Conservation (phyloP, 768 basidiomycete genomes). For the Nevesoporus exiguus region DNA sequence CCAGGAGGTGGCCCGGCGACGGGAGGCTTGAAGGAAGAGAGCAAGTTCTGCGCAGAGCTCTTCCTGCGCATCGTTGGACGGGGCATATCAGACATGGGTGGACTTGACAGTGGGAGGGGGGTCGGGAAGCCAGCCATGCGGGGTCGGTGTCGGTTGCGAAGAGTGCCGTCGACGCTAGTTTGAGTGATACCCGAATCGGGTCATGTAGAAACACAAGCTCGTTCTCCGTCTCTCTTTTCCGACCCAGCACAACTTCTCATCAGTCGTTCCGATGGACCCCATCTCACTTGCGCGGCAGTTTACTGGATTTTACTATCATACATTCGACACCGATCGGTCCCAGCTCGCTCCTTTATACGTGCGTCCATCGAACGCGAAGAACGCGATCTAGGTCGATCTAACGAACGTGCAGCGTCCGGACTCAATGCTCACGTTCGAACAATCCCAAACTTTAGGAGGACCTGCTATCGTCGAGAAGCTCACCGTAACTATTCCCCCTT, state of each 20-base stretch:
- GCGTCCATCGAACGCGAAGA: slow-evolving; percentile 30
- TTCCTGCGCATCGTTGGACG: slow-evolving; percentile 77
- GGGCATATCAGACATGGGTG: slow-evolving; percentile 28
- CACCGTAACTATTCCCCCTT: slow-evolving; percentile 40
- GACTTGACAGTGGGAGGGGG: slow-evolving; percentile 18
- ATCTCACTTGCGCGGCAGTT: slow-evolving; percentile 75
- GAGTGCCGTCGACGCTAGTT: neutral
- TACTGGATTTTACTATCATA: slow-evolving; percentile 76
- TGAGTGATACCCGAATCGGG: slow-evolving; percentile 19
- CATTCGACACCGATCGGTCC: slow-evolving; percentile 65
- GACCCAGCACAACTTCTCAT: slow-evolving; percentile 1
- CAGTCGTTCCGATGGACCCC: slow-evolving; percentile 63
- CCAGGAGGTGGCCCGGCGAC: slow-evolving; percentile 26
- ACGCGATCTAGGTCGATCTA: slow-evolving; percentile 29
- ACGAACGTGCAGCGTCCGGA: slow-evolving; percentile 51
- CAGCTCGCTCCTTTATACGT: slow-evolving; percentile 73
- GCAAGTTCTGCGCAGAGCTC: slow-evolving; percentile 80
- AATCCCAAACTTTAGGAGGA: slow-evolving; percentile 51
- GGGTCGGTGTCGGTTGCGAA: neutral
- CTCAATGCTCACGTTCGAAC: slow-evolving; percentile 90
- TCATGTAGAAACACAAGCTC: neutral
- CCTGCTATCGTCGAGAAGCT: slow-evolving; percentile 68
- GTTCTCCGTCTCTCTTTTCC: slow-evolving; percentile 4
- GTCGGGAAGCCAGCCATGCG: slow-evolving; percentile 21
- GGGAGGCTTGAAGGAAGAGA: slow-evolving; percentile 63